Conservation (phyloP, 495 filamentous ascomycete genomes). For the Lepraria neglecta region DNA sequence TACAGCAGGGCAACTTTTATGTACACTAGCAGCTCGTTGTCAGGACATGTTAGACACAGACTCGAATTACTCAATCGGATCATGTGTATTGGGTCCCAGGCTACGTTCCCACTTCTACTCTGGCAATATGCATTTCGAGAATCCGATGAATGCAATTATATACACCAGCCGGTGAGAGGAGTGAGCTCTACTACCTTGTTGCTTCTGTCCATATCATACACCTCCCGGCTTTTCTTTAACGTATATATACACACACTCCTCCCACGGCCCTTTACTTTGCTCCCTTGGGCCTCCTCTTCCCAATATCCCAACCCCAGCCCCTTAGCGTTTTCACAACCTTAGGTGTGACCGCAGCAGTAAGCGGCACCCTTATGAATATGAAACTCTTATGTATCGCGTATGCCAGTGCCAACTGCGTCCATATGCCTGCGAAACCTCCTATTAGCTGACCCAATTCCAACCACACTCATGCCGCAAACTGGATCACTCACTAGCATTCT, state of each 20-base stretch:
- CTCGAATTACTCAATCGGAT: too few relatives aligned
- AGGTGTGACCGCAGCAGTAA: slow-evolving; percentile 83
- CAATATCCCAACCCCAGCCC: slow-evolving; percentile 76
- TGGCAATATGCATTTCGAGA: too few relatives aligned
- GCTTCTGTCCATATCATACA: background rate
- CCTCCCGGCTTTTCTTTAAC: background rate
- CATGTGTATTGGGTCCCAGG: too few relatives aligned
- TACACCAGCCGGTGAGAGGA: background rate
- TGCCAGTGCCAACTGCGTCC: slow-evolving; percentile 87
- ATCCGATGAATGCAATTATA: too few relatives aligned
- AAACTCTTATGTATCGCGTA: slow-evolving; percentile 98
- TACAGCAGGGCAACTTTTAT: background rate
- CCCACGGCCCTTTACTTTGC: background rate
- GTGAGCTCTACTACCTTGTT: background rate
- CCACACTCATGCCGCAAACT: background rate
- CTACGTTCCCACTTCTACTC: too few relatives aligned
- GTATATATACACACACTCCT: background rate
- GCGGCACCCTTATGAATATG: slow-evolving; percentile 86
- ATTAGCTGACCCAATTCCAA: background rate
- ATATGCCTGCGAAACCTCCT: slow-evolving; percentile 48
- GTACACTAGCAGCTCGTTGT: background rate
- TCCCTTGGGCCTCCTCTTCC: slow-evolving; percentile 52
- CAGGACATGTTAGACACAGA: background rate
- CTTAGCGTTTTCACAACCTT: slow-evolving; percentile 84
- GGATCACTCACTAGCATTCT: slow-evolving; percentile 46